These are phyloP conservation scores for Pythium angustatum DNA, from an alignment of 352 stramenopile species.

Conservation along the genomic window DNA sequence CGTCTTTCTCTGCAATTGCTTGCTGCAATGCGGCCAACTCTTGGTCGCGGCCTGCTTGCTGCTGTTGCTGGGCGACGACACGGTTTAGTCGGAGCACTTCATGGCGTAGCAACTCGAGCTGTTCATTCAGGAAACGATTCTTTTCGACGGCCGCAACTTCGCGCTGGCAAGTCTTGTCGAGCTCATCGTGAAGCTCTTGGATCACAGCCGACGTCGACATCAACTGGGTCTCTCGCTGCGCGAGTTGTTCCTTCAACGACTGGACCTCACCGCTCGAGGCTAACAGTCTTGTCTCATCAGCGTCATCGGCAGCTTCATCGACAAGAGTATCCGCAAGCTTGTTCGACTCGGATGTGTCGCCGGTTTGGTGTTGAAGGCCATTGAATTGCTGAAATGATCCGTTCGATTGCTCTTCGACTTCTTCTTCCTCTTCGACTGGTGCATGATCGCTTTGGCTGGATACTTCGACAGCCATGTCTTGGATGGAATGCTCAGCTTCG, in stretches of 20 bases:
- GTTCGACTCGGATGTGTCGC: too few relatives aligned
- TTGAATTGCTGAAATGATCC: too few relatives aligned
- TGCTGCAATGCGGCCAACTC: conserved; percentile 63
- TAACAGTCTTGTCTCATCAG: too few relatives aligned
- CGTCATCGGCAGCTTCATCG: neutral
- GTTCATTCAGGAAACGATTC: conserved; percentile 57
- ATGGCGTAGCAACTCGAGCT: conserved; percentile 59
- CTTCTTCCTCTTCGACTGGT: too few relatives aligned
- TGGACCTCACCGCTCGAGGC: neutral
- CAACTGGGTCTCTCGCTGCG: conserved; percentile 63
- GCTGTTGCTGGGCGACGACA: conserved; percentile 37
- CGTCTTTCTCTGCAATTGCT: conserved; percentile 71
- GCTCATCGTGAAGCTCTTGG: conserved; percentile 70
- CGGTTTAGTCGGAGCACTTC: conserved; percentile 65
- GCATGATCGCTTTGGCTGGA: too few relatives aligned
- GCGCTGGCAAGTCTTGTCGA: conserved; percentile 70
- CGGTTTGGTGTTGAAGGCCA: too few relatives aligned
- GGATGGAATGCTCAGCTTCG: too few relatives aligned
- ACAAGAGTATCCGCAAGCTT: neutral
- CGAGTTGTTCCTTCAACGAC: conserved; percentile 42
- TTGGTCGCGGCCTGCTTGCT: conserved; percentile 29
- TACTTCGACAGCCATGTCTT: too few relatives aligned
- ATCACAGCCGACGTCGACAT: conserved; percentile 64
- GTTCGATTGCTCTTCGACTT: too few relatives aligned
- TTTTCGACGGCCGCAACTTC: conserved; percentile 66